Evolutionary conservation across 352 stramenopile genomes (phyloP).

Genomic region (Phytopythium mirpurense): DNA sequence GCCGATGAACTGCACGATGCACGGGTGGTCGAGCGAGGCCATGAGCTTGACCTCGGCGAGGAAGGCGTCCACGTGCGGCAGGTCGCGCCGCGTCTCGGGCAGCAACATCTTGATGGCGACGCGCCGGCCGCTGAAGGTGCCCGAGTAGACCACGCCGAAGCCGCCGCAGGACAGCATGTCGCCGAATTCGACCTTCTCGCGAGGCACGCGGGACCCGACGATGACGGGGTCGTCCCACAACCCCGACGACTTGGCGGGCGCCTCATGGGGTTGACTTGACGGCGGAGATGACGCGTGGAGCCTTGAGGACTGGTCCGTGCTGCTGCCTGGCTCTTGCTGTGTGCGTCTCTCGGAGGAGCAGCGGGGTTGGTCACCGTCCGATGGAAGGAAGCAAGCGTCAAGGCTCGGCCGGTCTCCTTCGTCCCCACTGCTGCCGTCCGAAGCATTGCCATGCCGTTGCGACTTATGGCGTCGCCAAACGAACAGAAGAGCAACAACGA

Average conservation of each 20-base stretch:
- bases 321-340: no score
- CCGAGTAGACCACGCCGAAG: slow-evolving; percentile 43
- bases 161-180: slow-evolving; percentile 26
- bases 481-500: background rate
- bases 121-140: slow-evolving; percentile 25
- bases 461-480: background rate
- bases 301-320: no score
- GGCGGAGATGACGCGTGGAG: no score
- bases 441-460: background rate
- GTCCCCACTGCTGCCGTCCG: no score
- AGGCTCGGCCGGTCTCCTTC: no score
- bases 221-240: slow-evolving; percentile 9
- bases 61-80: slow-evolving; percentile 37
- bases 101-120: slow-evolving; percentile 50
- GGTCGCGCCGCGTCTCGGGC: slow-evolving; percentile 21
- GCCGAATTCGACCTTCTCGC: slow-evolving; percentile 21
- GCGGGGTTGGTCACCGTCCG: no score
- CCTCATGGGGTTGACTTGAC: no score
- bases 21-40: slow-evolving; percentile 26
- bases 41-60: slow-evolving; percentile 47
- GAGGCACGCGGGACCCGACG: slow-evolving; percentile 24
- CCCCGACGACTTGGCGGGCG: no score
- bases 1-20: slow-evolving; percentile 39
- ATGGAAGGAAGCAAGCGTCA: no score
- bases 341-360: no score